phyloP scores from a whole-genome alignment of 2,329 filamentous ascomycete species.

The Fusarium sp. region DNA sequence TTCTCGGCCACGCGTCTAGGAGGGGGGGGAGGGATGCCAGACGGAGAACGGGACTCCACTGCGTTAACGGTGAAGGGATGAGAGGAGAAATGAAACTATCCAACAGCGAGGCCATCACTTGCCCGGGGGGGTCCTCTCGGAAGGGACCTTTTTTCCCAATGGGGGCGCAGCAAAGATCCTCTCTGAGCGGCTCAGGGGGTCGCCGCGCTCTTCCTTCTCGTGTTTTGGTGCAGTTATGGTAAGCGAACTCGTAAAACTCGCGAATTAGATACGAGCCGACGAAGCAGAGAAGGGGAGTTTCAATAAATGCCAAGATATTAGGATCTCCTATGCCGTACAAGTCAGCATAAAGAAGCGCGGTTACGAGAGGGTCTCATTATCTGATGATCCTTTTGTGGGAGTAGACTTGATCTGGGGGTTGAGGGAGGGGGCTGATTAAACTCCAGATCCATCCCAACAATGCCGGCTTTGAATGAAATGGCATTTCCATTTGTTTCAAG shows the following conservation, averaged over 20 bases:
- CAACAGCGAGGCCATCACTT: slow-evolving; percentile 18
- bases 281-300: background rate
- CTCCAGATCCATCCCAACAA: slow-evolving; percentile 12
- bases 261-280: background rate
- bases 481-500: slow-evolving; percentile 9
- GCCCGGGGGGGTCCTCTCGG: background rate
- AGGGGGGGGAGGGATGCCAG: slow-evolving; percentile 5
- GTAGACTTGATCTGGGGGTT: slow-evolving; percentile 21
- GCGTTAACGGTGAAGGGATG: slow-evolving; percentile 9
- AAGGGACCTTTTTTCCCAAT: background rate
- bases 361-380: background rate
- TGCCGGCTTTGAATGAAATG: background rate
- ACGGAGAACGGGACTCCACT: slow-evolving; percentile 20
- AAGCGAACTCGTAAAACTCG: background rate
- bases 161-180: slow-evolving; percentile 14
- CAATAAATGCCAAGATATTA: slow-evolving; percentile 16
- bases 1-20: slow-evolving; percentile 24
- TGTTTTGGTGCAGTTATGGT: background rate
- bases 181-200: background rate
- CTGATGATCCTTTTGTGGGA: background rate
- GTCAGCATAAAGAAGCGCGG: background rate
- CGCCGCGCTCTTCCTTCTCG: background rate
- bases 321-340: slow-evolving; percentile 12
- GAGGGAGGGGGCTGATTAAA: slow-evolving; percentile 8
- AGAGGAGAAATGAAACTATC: slow-evolving; percentile 30